These are phyloP conservation scores for Pseudogymnoascus sp. DNA, from an alignment of 2,329 filamentous ascomycete species.

Conservation along the genomic window DNA sequence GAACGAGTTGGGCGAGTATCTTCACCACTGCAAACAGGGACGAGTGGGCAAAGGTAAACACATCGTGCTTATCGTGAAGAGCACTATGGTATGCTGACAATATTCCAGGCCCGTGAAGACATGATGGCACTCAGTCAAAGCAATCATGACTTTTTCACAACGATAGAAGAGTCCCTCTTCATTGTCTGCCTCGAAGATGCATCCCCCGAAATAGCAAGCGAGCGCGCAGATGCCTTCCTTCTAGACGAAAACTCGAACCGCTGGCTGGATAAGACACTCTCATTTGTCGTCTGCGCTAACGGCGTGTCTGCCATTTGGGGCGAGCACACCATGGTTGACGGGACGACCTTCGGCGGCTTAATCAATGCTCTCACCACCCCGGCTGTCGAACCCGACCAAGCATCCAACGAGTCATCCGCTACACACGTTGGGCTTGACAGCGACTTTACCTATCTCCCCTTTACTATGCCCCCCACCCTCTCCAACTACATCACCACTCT, in stretches of 20 bases:
- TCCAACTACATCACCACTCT: constrained; percentile 74
- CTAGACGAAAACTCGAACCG: constrained; percentile 92
- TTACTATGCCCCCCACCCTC: constrained; percentile 52
- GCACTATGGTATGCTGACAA: not conserved
- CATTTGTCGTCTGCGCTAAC: constrained; percentile 98
- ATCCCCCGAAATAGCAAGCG: constrained; percentile 82
- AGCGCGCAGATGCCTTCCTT: constrained; percentile 95
- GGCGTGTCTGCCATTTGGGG: constrained; percentile 96
- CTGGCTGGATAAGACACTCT: constrained; percentile 96
- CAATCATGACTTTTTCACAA: constrained; percentile 17
- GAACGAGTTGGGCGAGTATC: not conserved
- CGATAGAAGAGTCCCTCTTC: constrained; percentile 41
- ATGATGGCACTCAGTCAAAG: constrained; percentile 11
- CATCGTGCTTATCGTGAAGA: not conserved
- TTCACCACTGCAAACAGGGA: not conserved
- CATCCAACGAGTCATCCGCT: constrained; percentile 49
- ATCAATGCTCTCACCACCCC: constrained; percentile 84
- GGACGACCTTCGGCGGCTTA: constrained; percentile 89
- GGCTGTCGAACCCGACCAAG: constrained; percentile 69
- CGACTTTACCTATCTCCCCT: constrained; percentile 41
- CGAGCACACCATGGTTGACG: constrained; percentile 99
- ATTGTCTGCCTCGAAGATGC: constrained; percentile 90
- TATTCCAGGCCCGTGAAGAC: constrained; percentile 9
- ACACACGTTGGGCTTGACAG: not conserved
- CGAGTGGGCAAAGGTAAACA: not conserved